Conservation (phyloP, 2,329 filamentous ascomycete genomes). For the Calonectria crousiana region DNA sequence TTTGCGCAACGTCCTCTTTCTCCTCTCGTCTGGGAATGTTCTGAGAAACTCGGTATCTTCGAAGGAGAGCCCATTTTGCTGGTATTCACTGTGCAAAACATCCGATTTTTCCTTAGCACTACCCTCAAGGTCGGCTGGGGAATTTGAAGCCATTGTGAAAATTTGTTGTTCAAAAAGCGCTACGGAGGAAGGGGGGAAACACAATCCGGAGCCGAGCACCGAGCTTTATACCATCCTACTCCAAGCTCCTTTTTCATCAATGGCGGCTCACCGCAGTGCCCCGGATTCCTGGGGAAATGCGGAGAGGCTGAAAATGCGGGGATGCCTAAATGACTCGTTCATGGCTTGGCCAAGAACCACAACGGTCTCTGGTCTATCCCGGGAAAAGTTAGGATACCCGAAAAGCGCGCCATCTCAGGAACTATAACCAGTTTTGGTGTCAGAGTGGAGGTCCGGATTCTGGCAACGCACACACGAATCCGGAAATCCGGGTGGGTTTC, state of each 20-base stretch:
- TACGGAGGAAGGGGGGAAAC: neutral
- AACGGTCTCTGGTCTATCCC: neutral
- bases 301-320: conserved; percentile 7
- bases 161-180: neutral
- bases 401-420: neutral
- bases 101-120: conserved; percentile 38
- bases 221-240: neutral
- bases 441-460: neutral
- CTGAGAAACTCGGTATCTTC: conserved; percentile 49
- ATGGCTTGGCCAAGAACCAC: neutral
- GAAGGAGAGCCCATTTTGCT: conserved; percentile 26
- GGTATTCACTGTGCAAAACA: conserved; percentile 39
- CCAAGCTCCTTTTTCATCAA: neutral
- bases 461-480: neutral
- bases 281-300: conserved; percentile 21
- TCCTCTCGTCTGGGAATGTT: conserved; percentile 45
- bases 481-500: neutral
- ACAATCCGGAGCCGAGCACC: neutral
- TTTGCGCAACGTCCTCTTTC: conserved; percentile 47
- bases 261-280: neutral
- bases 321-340: neutral
- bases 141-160: conserved; percentile 26
- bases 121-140: conserved; percentile 41
- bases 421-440: neutral
- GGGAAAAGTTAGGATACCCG: neutral